Base-by-base conservation (phyloP, 176 grass and related monocot species). In the Rhynchospora pubera region DNA sequence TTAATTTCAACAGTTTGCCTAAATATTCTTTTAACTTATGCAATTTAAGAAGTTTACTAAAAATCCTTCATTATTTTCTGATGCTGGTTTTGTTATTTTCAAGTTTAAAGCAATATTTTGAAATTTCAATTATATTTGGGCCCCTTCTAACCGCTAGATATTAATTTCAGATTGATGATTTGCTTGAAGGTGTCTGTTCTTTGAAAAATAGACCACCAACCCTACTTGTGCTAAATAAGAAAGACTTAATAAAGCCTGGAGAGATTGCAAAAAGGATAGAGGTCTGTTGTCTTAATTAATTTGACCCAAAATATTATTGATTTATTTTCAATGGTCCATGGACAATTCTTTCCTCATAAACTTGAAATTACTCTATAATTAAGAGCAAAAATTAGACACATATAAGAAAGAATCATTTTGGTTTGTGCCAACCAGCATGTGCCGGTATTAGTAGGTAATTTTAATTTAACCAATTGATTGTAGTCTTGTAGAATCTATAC, bases 171-270 rank as follows among this genome's bases (percentile, higher is more conserved):
- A 88, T 94, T 79, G 90, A 94, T 85, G 90, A 94, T 28, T 90
- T 98, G 46, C 88, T 98, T 59, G 87, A 92, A 88, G 88, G 90
- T 45, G 78, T 98, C 28, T 88, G 87, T 73, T 88, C 77, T 21
- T 69, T 89, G 79, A 64, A 83, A 12, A 84, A 81, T 63, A 84
- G 83, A 22, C 82, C 89, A 76, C 92, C 95, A 78, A 79, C 94
- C 28, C 50, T 94, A 18, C 76, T 98, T 46, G 90, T 98, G 48
- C 56, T 94, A 48, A 98, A 98, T 75, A 98, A 94, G 89, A 98
- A 94, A 81, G 95, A 98, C 87, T 85, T 93, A 32, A 92, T 98
- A 86, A 98, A 98, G 80, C 90, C 95, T 15, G 95, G 95, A 74
- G 95, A 98, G 86, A 94, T 98, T n/a, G 75, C 92, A 74, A 98